phyloP scores from a whole-genome alignment of 2,329 filamentous ascomycete genomes.

The Bertia moriformis region DNA sequence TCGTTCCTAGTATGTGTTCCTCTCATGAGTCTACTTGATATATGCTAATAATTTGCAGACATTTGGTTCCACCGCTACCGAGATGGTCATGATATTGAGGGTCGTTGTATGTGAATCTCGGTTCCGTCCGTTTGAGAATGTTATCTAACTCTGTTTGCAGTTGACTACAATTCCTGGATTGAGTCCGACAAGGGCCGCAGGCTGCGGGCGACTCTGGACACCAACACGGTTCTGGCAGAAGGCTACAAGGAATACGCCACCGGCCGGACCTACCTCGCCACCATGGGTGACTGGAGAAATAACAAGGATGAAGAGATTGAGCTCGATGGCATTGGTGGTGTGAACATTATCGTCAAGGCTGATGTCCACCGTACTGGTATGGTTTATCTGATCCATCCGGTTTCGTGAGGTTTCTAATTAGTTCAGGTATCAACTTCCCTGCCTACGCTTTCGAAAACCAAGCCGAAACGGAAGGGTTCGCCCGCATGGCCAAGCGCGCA shows the following conservation, averaged over 20 bases:
- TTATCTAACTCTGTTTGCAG: conserved; percentile 12
- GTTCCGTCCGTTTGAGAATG: neutral
- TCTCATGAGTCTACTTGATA: too few species aligned
- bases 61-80: conserved; percentile 63
- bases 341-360: conserved; percentile 64
- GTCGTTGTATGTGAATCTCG: conserved; percentile 37
- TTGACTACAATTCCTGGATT: conserved; percentile 69
- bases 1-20: conserved; percentile 51
- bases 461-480: conserved; percentile 66
- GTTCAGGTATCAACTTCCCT: conserved; percentile 59
- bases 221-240: conserved; percentile 54
- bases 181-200: conserved; percentile 56
- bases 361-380: conserved; percentile 60
- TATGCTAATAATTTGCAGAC: conserved; percentile 27
- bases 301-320: conserved; percentile 60
- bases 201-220: conserved; percentile 40
- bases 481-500: conserved; percentile 63
- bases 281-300: conserved; percentile 57
- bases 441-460: conserved; percentile 66
- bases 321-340: conserved; percentile 61
- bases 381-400: neutral
- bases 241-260: conserved; percentile 64
- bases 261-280: conserved; percentile 52
- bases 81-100: conserved; percentile 52
- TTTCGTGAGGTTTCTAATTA: conserved; percentile 1